A percentile compares a stretch with the other conserved stretches of the same genome.
Evolutionary conservation across 148 eudicot genomes (phyloP).

Genomic region (Rhododendron molle): DNA sequence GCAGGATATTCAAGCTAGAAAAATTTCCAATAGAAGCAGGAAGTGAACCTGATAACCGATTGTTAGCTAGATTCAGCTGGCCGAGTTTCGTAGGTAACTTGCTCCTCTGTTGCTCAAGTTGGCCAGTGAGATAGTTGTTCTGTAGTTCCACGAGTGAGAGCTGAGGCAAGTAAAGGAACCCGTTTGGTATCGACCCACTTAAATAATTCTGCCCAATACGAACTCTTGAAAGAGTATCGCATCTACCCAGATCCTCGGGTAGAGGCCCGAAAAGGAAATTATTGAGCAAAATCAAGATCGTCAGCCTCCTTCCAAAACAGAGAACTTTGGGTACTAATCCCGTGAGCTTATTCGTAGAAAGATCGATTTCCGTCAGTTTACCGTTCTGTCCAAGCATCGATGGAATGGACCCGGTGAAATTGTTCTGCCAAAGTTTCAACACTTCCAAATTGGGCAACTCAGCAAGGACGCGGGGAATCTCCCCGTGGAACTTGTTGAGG

Average conservation of each 20-base stretch:
- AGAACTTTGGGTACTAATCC: slow-evolving; percentile 41
- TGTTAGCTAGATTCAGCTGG: slow-evolving; percentile 47
- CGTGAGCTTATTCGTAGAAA: slow-evolving; percentile 50
- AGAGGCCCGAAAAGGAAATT: slow-evolving; percentile 51
- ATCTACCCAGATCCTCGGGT: slow-evolving; percentile 43
- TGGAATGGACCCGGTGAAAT: slow-evolving; percentile 53
- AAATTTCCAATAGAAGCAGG: slow-evolving; percentile 41
- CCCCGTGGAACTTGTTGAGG: slow-evolving; percentile 48
- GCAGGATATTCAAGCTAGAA: slow-evolving; percentile 35
- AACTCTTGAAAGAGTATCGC: slow-evolving; percentile 36
- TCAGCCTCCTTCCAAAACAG: slow-evolving; percentile 41
- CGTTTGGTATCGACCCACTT: slow-evolving; percentile 44
- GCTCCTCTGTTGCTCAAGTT: slow-evolving; percentile 14
- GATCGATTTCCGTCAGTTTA: slow-evolving; percentile 35
- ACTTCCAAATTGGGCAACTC: slow-evolving; percentile 40
- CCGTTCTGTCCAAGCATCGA: slow-evolving; percentile 45
- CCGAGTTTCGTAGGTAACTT: slow-evolving; percentile 20
- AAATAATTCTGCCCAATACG: slow-evolving; percentile 53
- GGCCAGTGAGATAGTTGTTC: slow-evolving; percentile 46
- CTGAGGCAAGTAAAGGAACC: slow-evolving; percentile 43
- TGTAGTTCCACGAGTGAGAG: slow-evolving; percentile 44
- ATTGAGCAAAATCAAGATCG: slow-evolving; percentile 41
- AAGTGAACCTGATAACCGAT: slow-evolving; percentile 38
- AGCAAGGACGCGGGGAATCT: slow-evolving; percentile 31
- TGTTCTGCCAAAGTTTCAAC: slow-evolving; percentile 49